Conservation (phyloP, 2,329 filamentous ascomycete genomes). For the Geoglossum cookeanum region DNA sequence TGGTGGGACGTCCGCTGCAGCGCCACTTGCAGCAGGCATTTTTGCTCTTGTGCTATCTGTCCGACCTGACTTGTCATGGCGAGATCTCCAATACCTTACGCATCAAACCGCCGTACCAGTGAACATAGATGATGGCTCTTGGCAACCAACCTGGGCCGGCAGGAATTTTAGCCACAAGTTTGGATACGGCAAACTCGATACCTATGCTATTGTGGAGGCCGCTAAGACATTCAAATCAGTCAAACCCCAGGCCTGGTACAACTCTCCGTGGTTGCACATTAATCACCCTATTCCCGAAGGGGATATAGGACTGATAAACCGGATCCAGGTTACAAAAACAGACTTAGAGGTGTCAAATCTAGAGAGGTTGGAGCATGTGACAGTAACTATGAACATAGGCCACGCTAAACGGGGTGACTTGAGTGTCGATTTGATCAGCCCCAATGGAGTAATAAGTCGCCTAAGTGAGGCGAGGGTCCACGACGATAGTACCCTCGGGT, state of each 20-base stretch:
- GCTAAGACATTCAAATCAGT: conserved; percentile 75
- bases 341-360: conserved; percentile 72
- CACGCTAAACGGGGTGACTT: conserved; percentile 78
- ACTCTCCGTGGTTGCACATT: conserved; percentile 85
- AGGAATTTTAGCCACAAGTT: conserved; percentile 86
- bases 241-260: conserved; percentile 90
- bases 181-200: conserved; percentile 90
- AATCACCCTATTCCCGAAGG: conserved; percentile 75
- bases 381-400: conserved; percentile 89
- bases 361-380: conserved; percentile 79
- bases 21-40: conserved; percentile 78
- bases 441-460: conserved; percentile 62
- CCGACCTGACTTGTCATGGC: conserved; percentile 76
- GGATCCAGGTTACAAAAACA: conserved; percentile 63
- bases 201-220: conserved; percentile 62
- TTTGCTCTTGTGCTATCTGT: conserved; percentile 74
- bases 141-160: conserved; percentile 64
- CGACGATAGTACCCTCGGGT: conserved; percentile 50
- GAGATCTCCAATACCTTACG: conserved; percentile 84
- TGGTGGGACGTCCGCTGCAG: conserved; percentile 88
- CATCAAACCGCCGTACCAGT: conserved; percentile 70
- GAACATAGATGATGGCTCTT: conserved; percentile 53
- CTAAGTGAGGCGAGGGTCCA: conserved; percentile 55
- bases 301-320: conserved; percentile 54
- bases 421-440: conserved; percentile 79